Percentiles rank a stretch among this genome's conserved stretches.
These are phyloP conservation scores for Pseudogymnoascus sp. DNA, from an alignment of 2,329 filamentous ascomycete species.

Conservation along the genomic window DNA sequence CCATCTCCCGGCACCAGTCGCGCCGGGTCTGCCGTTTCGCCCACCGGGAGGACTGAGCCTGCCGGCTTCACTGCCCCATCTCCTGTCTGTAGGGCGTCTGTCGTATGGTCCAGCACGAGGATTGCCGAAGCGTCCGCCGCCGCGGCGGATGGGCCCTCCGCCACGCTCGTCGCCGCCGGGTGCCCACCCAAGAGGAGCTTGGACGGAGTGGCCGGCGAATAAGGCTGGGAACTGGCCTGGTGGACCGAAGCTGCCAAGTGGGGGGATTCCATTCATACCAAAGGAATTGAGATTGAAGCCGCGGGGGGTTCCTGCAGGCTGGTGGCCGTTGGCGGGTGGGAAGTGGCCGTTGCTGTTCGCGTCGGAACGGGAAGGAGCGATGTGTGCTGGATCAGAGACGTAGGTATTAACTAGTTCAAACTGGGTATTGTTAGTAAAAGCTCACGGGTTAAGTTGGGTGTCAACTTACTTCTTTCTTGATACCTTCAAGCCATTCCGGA, in stretches of 20 bases:
- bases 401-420: slow-evolving; percentile 89
- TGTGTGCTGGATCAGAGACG: slow-evolving; percentile 87
- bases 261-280: slow-evolving; percentile 48
- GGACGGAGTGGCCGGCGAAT: slow-evolving; percentile 44
- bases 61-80: slow-evolving; percentile 39
- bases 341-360: slow-evolving; percentile 95
- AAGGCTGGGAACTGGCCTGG: slow-evolving; percentile 44
- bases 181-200: slow-evolving; percentile 40
- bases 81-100: slow-evolving; percentile 51
- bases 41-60: slow-evolving; percentile 45
- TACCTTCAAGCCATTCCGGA: slow-evolving; percentile 70
- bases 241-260: slow-evolving; percentile 51
- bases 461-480: slow-evolving; percentile 72
- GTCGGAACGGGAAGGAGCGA: slow-evolving; percentile 86
- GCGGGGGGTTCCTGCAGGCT: slow-evolving; percentile 75
- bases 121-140: slow-evolving; percentile 54
- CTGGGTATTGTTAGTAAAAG: slow-evolving; percentile 42
- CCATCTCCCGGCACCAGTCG: slow-evolving; percentile 52
- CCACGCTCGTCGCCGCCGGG: slow-evolving; percentile 46
- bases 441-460: background rate
- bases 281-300: slow-evolving; percentile 82
- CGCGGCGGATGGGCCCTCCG: slow-evolving; percentile 60
- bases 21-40: slow-evolving; percentile 39
- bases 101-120: slow-evolving; percentile 65
- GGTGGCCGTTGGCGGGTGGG: slow-evolving; percentile 68